phyloP scores from a whole-genome alignment of 192 early-diverging fungal genomes.

The Linderina pennispora region DNA sequence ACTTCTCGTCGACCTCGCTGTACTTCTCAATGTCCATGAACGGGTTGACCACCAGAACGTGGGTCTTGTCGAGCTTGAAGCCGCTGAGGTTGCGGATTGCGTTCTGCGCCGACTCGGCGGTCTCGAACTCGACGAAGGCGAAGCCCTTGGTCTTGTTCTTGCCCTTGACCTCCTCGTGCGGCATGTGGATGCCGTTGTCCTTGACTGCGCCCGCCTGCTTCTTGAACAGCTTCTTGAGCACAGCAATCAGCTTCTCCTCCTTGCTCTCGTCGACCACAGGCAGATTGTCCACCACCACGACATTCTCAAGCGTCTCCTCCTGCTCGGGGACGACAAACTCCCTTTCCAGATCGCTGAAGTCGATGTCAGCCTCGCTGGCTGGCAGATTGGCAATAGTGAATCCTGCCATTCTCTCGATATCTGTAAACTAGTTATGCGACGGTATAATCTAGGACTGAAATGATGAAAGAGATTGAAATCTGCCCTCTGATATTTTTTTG shows the following conservation, averaged over 20 bases:
- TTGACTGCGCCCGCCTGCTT: slow-evolving; percentile 72
- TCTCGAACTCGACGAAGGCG: slow-evolving; percentile 92
- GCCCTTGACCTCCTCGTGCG: slow-evolving; percentile 63
- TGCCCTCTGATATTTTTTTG: no score
- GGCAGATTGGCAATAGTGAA: slow-evolving; percentile 62
- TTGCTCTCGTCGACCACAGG: slow-evolving; percentile 84
- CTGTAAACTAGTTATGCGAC: no score
- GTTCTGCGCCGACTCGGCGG: slow-evolving; percentile 69
- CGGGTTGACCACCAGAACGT: slow-evolving; percentile 75
- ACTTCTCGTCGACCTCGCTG: slow-evolving; percentile 64
- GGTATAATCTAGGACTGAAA: no score
- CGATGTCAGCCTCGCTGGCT: slow-evolving; percentile 70
- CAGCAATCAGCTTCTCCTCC: slow-evolving; percentile 72
- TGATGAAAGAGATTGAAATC: no score
- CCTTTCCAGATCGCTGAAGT: slow-evolving; percentile 85
- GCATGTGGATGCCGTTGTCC: slow-evolving; percentile 83
- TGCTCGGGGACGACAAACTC: slow-evolving; percentile 64
- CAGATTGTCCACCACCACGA: slow-evolving; percentile 90
- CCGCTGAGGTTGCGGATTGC: slow-evolving; percentile 74
- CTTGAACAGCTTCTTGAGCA: slow-evolving; percentile 74
- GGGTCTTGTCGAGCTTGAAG: slow-evolving; percentile 73
- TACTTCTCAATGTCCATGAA: slow-evolving; percentile 92
- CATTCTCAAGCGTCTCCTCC: slow-evolving; percentile 69
- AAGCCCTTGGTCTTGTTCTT: slow-evolving; percentile 79
- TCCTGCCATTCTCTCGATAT: slow-evolving; percentile 23